These are phyloP conservation scores for Pleurozium schreberi DNA, from an alignment of 225 moss, liverwort and hornwort genomes.

Conservation along the genomic window DNA sequence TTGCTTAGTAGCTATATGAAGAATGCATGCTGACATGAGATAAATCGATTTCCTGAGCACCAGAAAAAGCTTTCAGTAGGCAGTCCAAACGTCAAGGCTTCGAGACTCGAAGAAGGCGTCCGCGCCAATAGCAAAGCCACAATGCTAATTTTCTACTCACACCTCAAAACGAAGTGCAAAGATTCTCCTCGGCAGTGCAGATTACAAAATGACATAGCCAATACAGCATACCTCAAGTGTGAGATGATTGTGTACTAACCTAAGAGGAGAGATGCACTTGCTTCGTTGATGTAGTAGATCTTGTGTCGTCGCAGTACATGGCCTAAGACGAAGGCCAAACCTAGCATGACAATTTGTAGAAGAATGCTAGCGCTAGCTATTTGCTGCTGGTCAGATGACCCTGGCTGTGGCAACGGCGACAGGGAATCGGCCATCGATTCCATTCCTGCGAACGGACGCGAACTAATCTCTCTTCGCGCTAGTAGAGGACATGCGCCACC, in stretches of 20 bases:
- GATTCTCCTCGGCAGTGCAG: not conserved
- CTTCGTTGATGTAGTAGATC: conserved; percentile 94
- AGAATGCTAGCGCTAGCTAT: conserved; percentile 96
- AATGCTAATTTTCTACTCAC: not conserved
- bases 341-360: conserved; percentile 93
- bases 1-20: not conserved
- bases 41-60: not conserved
- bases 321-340: conserved; percentile 84
- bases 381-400: conserved; percentile 77
- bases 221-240: not conserved
- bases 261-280: conserved; percentile 83
- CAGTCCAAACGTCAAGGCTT: not conserved
- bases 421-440: conserved; percentile 1
- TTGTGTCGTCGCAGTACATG: conserved; percentile 95
- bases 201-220: not conserved
- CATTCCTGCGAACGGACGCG: not conserved
- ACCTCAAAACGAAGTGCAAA: not conserved
- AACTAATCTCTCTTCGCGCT: not conserved
- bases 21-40: not conserved
- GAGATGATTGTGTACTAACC: conserved; percentile 29
- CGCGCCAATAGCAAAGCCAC: not conserved
- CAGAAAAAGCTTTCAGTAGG: not conserved
- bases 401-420: conserved; percentile 36
- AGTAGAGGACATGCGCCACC: not conserved
- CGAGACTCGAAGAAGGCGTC: not conserved